These are phyloP conservation scores for Penicillium steckii DNA, from an alignment of 495 filamentous ascomycete genomes.

Conservation along the genomic window DNA sequence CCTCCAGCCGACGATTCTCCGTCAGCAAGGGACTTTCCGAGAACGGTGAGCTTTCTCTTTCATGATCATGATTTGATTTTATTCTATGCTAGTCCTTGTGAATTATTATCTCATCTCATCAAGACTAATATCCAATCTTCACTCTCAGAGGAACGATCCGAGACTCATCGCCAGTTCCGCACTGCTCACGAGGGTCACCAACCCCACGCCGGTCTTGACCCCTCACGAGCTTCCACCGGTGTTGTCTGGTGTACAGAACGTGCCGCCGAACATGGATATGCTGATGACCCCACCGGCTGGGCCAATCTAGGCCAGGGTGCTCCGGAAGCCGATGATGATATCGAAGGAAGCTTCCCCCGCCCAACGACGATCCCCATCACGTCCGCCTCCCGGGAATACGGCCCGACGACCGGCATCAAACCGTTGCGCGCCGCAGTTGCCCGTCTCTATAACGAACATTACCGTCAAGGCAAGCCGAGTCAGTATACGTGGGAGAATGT, in stretches of 20 bases:
- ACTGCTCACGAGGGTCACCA: constrained; percentile 83
- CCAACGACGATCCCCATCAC: constrained; percentile 78
- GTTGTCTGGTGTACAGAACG: constrained; percentile 87
- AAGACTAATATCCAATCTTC: constrained; percentile 12
- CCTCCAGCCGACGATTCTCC: constrained; percentile 39
- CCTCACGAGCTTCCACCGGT: constrained; percentile 76
- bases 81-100: no score
- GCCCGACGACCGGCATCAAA: constrained; percentile 91
- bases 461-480: constrained; percentile 81
- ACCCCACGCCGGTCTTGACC: constrained; percentile 86
- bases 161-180: constrained; percentile 83
- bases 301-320: constrained; percentile 95
- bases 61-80: no score
- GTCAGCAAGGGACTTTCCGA: constrained; percentile 40
- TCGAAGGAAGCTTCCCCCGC: constrained; percentile 85
- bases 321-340: constrained; percentile 91
- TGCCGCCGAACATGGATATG: constrained; percentile 75
- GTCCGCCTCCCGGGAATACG: constrained; percentile 80
- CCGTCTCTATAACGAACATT: constrained; percentile 87
- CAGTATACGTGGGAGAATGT: constrained; percentile 99
- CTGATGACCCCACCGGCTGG: constrained; percentile 79
- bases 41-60: constrained; percentile 36
- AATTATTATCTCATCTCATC: no score
- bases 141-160: constrained; percentile 63
- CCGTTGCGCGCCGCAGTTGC: constrained; percentile 87